Evolutionary conservation across 2,329 filamentous ascomycete genomes (phyloP), one percentile per base, ranked within the genome.

Genomic region (Aureobasidium sp.): DNA sequence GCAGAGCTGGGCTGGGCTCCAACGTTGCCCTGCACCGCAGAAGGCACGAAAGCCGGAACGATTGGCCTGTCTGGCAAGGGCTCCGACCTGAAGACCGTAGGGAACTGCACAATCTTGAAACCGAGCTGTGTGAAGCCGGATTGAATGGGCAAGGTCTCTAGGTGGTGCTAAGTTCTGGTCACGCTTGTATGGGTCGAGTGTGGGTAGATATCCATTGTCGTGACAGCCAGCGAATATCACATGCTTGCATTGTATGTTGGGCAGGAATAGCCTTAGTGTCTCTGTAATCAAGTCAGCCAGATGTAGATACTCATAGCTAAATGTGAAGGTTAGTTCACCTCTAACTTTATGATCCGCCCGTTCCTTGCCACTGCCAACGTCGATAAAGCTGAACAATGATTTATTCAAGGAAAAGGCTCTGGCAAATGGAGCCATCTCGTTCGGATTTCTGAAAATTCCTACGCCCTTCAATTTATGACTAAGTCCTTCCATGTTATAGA

Each of bases 161-260:
- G 71, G 74, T 34, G 71, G 68, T 27, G 73, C 71, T 46, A 71
- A 72, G 41, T 63, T 61, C 34, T 68, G 60, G 59, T 79, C 73
- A 64, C 76, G 73, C 56, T 77, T 77, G 69, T 78, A 79, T 13
- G 74, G 72, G 56, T 79, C 77, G 53, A 80, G 72, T 29, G 76
- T 76, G 26, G 76, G 71, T 36, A 79, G 71, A 59, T 74, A 86
- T 56, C 81, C 80, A 27, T 76, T 76, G 66, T 87, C 82, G 66
- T 87, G 84, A 67, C 84, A 87, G 43, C 80, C 84, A 5, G 83
- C 85, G 63, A 86, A 83, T 68, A 82, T 83, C 39, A 88, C 84
- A 69, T 86, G 84, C 66, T 82, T 84, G 74, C 85, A 88, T 67
- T 86, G 82, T 3, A 77, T 73, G 66, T 83, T 84, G 51, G 84